Evolutionary conservation across 257 asterid genomes (phyloP).

Genomic region (Verbena officinalis): DNA sequence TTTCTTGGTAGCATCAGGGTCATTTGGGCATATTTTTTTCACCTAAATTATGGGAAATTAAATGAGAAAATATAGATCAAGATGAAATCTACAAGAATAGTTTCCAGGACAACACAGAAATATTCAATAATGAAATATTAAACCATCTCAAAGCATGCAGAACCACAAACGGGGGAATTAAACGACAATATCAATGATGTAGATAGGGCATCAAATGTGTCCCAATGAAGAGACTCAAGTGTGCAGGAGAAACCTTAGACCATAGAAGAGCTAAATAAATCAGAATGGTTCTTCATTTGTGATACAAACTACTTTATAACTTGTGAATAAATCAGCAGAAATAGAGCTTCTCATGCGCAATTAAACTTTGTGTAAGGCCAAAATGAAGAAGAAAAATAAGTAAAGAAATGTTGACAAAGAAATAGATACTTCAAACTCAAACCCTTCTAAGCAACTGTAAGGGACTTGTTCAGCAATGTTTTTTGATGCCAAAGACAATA

Average conservation of each 20-base stretch:
- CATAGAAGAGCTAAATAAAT: not conserved
- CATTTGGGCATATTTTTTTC: constrained; percentile 82
- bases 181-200: not conserved
- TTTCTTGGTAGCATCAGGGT: constrained; percentile 94
- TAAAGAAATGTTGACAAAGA: constrained; percentile 14
- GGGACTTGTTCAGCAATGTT: not conserved
- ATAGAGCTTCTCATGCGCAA: not conserved
- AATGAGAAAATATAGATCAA: constrained; percentile 5
- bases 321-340: not conserved
- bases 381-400: not conserved
- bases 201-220: not conserved
- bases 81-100: not conserved
- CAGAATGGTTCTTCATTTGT: not conserved
- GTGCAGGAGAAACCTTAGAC: too few species aligned
- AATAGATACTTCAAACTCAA: constrained; percentile 16
- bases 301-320: not conserved
- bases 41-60: constrained; percentile 49
- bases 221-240: not conserved
- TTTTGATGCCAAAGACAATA: constrained; percentile 6
- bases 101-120: constrained; percentile 3
- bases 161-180: not conserved
- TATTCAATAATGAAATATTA: constrained; percentile 6
- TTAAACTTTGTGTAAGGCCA: not conserved
- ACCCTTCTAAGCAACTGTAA: constrained; percentile 4
- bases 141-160: constrained; percentile 14